Percentiles rank a stretch among this genome's conserved stretches.
Evolutionary conservation across 305 asterid species (phyloP).

Genomic region (Nicotiana rustica): DNA sequence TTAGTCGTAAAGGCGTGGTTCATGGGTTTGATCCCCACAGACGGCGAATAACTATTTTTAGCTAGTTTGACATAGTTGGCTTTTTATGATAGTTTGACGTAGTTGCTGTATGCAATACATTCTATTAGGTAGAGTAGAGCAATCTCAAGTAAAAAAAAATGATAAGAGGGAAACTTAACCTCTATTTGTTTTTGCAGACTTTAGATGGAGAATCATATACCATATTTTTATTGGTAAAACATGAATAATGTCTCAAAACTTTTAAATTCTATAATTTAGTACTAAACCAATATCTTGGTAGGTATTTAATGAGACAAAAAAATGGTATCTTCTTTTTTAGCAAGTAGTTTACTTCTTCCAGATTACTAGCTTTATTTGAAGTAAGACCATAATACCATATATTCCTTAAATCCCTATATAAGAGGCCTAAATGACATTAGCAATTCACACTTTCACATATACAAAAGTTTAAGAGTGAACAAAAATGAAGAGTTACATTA

Average conservation of each 20-base stretch:
- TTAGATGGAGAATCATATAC: too few species aligned
- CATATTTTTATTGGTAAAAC: too few species aligned
- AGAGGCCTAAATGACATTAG: neutral
- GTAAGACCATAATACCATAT: neutral
- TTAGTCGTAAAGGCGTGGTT: conserved; percentile 79
- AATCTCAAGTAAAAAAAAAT: too few species aligned
- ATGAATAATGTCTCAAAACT: too few species aligned
- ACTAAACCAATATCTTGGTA: neutral
- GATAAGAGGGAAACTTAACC: too few species aligned
- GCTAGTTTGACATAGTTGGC: too few species aligned
- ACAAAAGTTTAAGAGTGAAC: neutral
- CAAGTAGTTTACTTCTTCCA: neutral
- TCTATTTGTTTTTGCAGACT: too few species aligned
- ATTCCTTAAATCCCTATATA: neutral
- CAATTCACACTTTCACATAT: neutral
- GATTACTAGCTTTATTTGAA: neutral
- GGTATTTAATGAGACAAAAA: too few species aligned
- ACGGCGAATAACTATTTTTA: conserved; percentile 49
- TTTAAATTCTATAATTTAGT: too few species aligned
- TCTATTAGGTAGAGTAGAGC: too few species aligned
- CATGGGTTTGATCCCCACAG: conserved; percentile 94
- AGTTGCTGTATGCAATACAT: too few species aligned
- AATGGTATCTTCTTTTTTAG: neutral
- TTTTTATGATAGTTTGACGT: too few species aligned
- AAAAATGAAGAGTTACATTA: neutral